Conservation (phyloP, 805 yeast species). For the Dipodascus albidus region DNA sequence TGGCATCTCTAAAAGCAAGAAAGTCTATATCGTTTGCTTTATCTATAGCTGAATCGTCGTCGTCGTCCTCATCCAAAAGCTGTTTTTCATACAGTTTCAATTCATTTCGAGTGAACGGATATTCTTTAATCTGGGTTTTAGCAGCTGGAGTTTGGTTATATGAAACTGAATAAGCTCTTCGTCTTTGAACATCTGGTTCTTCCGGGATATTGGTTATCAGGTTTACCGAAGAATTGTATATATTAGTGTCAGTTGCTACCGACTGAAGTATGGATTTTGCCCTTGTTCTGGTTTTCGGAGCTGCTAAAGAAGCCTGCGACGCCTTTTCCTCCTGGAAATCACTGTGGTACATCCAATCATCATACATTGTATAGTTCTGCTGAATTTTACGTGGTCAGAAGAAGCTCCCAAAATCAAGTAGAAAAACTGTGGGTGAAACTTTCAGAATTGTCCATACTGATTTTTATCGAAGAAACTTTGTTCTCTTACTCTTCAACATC, state of each 20-base stretch:
- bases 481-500: background rate
- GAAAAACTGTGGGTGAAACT: background rate
- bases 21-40: slow-evolving; percentile 27
- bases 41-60: slow-evolving; percentile 32
- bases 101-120: slow-evolving; percentile 33
- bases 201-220: background rate
- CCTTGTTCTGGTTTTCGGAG: background rate
- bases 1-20: slow-evolving; percentile 23
- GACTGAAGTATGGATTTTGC: slow-evolving; percentile 14
- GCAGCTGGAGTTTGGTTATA: slow-evolving; percentile 7
- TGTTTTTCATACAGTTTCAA: slow-evolving; percentile 25
- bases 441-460: background rate
- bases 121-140: slow-evolving; percentile 6
- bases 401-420: background rate
- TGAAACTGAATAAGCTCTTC: slow-evolving; percentile 14
- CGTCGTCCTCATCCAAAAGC: slow-evolving; percentile 31
- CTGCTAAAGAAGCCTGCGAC: background rate
- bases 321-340: background rate
- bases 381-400: background rate
- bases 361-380: slow-evolving; percentile 4
- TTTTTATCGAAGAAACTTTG: background rate
- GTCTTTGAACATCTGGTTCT: slow-evolving; percentile 7
- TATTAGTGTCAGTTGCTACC: slow-evolving; percentile 9
- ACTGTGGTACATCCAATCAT: slow-evolving; percentile 4
- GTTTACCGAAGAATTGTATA: background rate